phyloP scores from a whole-genome alignment of 2,329 filamentous ascomycete genomes.

The Phaeosphaeria sp. region DNA sequence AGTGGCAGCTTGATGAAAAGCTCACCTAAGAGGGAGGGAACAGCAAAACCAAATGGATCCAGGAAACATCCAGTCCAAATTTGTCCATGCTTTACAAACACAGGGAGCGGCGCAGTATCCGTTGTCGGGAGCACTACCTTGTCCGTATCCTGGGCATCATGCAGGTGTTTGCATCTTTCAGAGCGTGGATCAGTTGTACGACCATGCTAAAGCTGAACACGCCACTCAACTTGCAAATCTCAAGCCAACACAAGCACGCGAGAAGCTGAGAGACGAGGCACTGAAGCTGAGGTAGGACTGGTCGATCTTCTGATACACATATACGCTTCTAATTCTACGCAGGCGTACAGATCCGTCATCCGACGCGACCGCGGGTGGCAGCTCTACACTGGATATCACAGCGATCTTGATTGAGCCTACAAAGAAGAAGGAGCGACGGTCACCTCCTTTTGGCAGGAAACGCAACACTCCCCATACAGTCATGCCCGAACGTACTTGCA shows the following conservation, averaged over 20 bases:
- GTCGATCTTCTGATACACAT: not conserved
- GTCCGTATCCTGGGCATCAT: constrained; percentile 39
- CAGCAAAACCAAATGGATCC: constrained; percentile 19
- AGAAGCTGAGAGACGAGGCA: constrained; percentile 29
- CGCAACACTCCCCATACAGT: constrained; percentile 25
- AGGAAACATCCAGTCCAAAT: constrained; percentile 30
- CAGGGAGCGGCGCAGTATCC: constrained; percentile 31
- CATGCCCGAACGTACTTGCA: constrained; percentile 23
- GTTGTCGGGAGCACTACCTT: constrained; percentile 26
- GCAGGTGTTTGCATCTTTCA: constrained; percentile 41
- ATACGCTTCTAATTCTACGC: constrained; percentile 8
- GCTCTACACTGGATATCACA: constrained; percentile 40
- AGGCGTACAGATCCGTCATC: constrained; percentile 33
- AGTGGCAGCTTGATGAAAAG: no score
- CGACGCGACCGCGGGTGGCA: constrained; percentile 34
- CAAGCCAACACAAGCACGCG: constrained; percentile 26
- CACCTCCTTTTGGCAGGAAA: constrained; percentile 36
- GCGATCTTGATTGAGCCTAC: constrained; percentile 32
- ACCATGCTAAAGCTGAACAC: constrained; percentile 40
- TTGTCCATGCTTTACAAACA: constrained; percentile 30
- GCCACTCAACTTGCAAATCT: constrained; percentile 23
- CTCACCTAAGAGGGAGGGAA: not conserved
- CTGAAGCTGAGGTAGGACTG: constrained; percentile 23
- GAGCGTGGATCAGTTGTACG: constrained; percentile 27
- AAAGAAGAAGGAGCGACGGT: constrained; percentile 20